Evolutionary conservation across 2,329 filamentous ascomycete species (phyloP).

Genomic region (Arthrinium phaeospermum): DNA sequence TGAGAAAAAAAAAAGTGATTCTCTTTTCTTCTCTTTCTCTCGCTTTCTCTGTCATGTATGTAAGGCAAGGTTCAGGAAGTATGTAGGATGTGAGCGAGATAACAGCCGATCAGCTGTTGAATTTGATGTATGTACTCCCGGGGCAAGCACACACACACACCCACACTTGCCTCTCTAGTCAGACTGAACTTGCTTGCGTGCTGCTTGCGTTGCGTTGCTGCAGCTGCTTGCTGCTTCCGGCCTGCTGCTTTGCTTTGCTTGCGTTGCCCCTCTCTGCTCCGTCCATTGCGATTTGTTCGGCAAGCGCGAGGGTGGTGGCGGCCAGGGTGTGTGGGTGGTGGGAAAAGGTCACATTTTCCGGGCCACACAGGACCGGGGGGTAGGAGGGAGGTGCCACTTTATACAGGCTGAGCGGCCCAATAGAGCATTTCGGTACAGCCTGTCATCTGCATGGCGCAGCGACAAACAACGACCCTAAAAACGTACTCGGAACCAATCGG

Average conservation of each 20-base stretch:
- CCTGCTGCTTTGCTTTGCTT: background rate
- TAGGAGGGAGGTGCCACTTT: background rate
- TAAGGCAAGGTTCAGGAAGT: background rate
- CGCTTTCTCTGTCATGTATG: background rate
- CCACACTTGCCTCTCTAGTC: background rate
- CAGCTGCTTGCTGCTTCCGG: background rate
- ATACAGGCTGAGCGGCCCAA: conserved; percentile 1
- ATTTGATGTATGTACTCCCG: background rate
- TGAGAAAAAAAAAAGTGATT: background rate
- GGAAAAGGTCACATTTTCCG: background rate
- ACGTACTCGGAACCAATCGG: background rate
- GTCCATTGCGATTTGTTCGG: conserved; percentile 14
- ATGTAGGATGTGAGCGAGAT: background rate
- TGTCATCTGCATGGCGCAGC: conserved; percentile 11
- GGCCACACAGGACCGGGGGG: background rate
- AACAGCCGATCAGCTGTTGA: background rate
- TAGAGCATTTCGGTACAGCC: background rate
- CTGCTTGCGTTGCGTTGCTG: background rate
- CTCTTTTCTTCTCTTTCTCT: background rate
- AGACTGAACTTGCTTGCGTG: background rate
- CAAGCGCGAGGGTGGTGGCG: background rate
- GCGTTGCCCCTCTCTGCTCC: background rate
- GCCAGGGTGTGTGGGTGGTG: background rate
- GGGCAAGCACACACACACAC: background rate
- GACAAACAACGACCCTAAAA: background rate